phyloP scores from a whole-genome alignment of 495 filamentous ascomycete species.

The Margaritispora aquatica region DNA sequence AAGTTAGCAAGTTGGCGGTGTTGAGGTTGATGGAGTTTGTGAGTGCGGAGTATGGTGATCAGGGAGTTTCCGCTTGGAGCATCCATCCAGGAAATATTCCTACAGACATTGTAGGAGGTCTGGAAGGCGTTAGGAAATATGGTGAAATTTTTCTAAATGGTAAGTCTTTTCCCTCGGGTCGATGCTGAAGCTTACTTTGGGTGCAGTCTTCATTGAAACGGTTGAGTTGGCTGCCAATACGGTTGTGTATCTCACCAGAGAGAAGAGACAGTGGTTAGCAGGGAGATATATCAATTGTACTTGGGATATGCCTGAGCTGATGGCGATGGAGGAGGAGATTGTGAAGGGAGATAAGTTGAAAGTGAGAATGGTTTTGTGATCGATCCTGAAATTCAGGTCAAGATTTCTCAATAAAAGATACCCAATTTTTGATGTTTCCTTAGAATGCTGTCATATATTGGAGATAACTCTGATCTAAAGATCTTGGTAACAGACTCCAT shows the following conservation, averaged over 20 bases:
- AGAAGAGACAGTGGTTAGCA: constrained; percentile 42
- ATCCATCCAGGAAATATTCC: constrained; percentile 46
- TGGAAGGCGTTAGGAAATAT: constrained; percentile 8
- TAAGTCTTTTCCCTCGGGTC: too few species aligned
- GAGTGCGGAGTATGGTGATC: constrained; percentile 33
- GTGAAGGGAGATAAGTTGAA: constrained; percentile 41
- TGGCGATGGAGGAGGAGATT: constrained; percentile 37
- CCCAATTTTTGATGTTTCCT: too few species aligned
- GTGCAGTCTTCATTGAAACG: constrained; percentile 38
- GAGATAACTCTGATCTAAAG: too few species aligned
- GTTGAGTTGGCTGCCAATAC: constrained; percentile 40
- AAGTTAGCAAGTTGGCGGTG: constrained; percentile 42
- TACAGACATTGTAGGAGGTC: constrained; percentile 33
- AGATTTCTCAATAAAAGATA: too few species aligned
- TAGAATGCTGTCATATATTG: too few species aligned
- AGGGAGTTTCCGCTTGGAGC: constrained; percentile 39
- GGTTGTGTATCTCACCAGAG: constrained; percentile 38
- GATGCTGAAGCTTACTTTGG: too few species aligned
- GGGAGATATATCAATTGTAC: constrained; percentile 43
- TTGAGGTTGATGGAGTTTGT: constrained; percentile 43
- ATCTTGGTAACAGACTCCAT: too few species aligned
- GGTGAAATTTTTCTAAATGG: too few species aligned
- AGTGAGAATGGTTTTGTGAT: constrained; percentile 7
- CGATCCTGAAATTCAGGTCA: too few species aligned
- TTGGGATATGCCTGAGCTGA: constrained; percentile 44